These are phyloP conservation scores for Phialocephala sp. DNA, from an alignment of 2,329 filamentous ascomycete species.

Conservation along the genomic window DNA sequence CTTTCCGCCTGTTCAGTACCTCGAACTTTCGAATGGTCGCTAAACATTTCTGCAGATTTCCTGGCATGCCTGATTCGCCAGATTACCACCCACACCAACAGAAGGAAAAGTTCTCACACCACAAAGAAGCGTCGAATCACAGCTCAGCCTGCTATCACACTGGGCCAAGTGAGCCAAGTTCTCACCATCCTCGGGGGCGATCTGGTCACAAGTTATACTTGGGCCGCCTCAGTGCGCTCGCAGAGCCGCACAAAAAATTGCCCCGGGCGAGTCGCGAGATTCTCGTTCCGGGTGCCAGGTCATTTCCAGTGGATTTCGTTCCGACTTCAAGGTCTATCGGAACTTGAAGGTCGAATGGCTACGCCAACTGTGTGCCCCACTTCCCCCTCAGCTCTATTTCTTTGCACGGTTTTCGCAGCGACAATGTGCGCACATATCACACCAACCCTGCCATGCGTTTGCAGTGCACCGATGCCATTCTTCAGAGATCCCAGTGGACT, in stretches of 20 bases:
- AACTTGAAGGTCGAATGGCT: neutral
- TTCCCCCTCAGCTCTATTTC: neutral
- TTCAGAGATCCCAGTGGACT: neutral
- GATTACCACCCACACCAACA: constrained; percentile 9
- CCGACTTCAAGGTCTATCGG: neutral
- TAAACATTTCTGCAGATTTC: constrained; percentile 13
- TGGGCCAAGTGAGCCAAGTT: neutral
- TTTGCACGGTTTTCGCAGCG: neutral
- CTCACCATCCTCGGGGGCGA: constrained; percentile 1
- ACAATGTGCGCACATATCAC: neutral
- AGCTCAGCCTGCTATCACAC: constrained; percentile 1
- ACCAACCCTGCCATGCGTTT: neutral
- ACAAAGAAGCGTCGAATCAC: constrained; percentile 1
- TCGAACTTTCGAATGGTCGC: constrained; percentile 13
- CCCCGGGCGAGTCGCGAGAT: neutral
- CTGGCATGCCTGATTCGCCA: constrained; percentile 7
- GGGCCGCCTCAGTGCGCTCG: neutral
- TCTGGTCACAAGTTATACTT: neutral
- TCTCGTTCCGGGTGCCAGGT: neutral
- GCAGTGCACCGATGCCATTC: neutral
- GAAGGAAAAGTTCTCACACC: neutral
- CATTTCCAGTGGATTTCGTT: neutral
- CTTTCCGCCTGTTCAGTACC: constrained; percentile 9
- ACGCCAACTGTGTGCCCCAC: neutral
- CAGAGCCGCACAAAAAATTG: neutral